Evolutionary conservation across 2,329 filamentous ascomycete species (phyloP), one percentile per base, ranked within the genome.

Genomic region (Sporothrix globosa): DNA sequence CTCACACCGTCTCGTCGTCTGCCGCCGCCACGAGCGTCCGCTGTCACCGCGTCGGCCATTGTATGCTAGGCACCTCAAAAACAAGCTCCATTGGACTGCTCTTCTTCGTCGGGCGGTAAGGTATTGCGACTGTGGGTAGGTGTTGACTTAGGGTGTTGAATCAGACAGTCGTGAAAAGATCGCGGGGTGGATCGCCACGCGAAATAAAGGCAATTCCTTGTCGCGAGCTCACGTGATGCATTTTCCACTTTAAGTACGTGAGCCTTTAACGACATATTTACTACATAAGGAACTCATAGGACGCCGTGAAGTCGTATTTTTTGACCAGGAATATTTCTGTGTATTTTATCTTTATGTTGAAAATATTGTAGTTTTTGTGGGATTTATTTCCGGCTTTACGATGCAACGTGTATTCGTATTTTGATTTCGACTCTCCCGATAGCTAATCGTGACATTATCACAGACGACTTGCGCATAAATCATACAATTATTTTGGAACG

Each of bases 31-130:
- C 56, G 50, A 14, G 46, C 56, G 44, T 17, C 50, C 27, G 44
- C 63, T 13, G 11, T 63, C 21, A 60, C 67, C 44, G 67, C 61
- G 46, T 67, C 67, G 54, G 67, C 61, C 70, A 71, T 71, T 21
- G 34, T 67, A 30, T 56, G 30, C 11, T 4, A 13, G 41, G 58
- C 3, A 19, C 3, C 21, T 13, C 7, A 27, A 27, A 6, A 13
- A 41, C n/a, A 14, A 44, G 10, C 6, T 54, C 65, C 65, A 67
- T 67, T 14, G 44, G 65, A 24, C 30, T 19, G 13, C 50, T 21
- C 5, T 4, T 21, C 2, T 17, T 27, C 19, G 30, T 56, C 2
- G 19, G 30, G 24, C 2, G 5, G 34, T 24, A 11, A 46, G 19
- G 11, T 21, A 6, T 10, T 6, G 50, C 19, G 17, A n/a, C 1